Base-by-base conservation (phyloP, 2,329 filamentous ascomycete species). In the Fusarium sp. region DNA sequence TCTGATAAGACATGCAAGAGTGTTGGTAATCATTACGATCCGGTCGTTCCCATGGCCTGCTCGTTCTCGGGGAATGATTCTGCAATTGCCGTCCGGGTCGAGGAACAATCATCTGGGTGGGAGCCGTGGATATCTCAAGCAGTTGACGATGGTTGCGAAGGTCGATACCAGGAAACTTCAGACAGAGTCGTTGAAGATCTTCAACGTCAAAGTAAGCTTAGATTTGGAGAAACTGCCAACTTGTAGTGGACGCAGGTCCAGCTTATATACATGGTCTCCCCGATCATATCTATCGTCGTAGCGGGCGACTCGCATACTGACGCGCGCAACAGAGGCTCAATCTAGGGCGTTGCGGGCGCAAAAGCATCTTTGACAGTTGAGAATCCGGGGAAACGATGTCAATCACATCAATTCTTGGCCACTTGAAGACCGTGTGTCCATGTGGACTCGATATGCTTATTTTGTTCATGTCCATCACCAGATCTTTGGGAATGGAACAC, bases 331-430 rank as follows among this genome's bases (percentile, higher is more conserved):
- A 52, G 32, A 72, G 62, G 67, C 64, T 50, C 66, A 50, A 68
- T 57, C 36, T 62, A 79, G 73, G 69, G 75, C 74, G 77, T 73
- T 80, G 78, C 79, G 79, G 78, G 78, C 79, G 79, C 73, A 78
- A 71, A 70, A 60, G 13, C 60, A 66, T 59, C 65, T 44, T 70
- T 60, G 51, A 66, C 64, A 72, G 62, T 62, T 66, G 32, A 39
- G 51, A 75, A 59, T 73, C 68, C 24, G 72, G 72, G 68, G 72
- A 62, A 62, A 45, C 34, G 28, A 42, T 36, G 68, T 44, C 55
- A 67, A 44, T 68, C 63, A 47, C 47, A 26, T n/a, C 65, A 36
- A 48, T 26, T 17, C 32, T 54, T 48, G n/a, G 24, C 11, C n/a
- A 24, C 24, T 39, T 58, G 41, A 69, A 38, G 44, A 28, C 24